A percentile compares a stretch with the other conserved stretches of the same genome.
Conservation (phyloP, 2,329 filamentous ascomycete genomes). For the Colletotrichum sojae region DNA sequence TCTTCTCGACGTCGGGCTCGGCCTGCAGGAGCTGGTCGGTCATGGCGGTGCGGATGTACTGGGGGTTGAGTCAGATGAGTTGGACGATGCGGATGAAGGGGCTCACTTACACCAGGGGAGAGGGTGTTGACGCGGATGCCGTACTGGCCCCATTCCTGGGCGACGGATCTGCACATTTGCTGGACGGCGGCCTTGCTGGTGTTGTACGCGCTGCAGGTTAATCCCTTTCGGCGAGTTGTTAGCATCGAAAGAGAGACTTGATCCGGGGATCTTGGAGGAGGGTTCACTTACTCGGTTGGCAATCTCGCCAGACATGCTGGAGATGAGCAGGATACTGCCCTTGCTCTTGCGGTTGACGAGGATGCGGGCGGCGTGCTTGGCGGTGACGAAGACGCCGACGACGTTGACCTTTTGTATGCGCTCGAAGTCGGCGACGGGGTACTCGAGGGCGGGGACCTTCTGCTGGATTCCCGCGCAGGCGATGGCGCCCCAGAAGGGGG, state of each 20-base stretch:
- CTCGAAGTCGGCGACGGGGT: constrained; percentile 71
- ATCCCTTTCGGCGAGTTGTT: constrained; percentile 58
- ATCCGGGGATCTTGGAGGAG: too few species aligned
- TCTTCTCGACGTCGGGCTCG: constrained; percentile 65
- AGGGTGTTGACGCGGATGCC: constrained; percentile 77
- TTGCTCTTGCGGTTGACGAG: constrained; percentile 57
- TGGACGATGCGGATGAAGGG: neutral
- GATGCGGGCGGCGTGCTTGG: constrained; percentile 77
- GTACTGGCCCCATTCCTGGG: constrained; percentile 73
- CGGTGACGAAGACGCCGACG: constrained; percentile 78
- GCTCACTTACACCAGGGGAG: constrained; percentile 66
- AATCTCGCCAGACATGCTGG: constrained; percentile 64
- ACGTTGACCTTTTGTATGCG: constrained; percentile 80
- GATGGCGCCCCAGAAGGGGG: constrained; percentile 56
- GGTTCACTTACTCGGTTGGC: constrained; percentile 67
- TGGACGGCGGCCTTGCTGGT: constrained; percentile 73
- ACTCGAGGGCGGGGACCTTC: constrained; percentile 61
- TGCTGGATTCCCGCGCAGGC: constrained; percentile 66
- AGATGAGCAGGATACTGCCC: constrained; percentile 66
- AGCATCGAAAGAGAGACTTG: too few species aligned
- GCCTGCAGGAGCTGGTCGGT: constrained; percentile 59
- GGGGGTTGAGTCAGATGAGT: neutral
- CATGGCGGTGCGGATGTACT: constrained; percentile 65
- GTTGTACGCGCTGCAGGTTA: constrained; percentile 75
- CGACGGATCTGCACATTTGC: constrained; percentile 71